Percentiles rank a stretch among this genome's conserved stretches.
Conservation (phyloP, 2,329 filamentous ascomycete species). For the Hypoxylon sp. region DNA sequence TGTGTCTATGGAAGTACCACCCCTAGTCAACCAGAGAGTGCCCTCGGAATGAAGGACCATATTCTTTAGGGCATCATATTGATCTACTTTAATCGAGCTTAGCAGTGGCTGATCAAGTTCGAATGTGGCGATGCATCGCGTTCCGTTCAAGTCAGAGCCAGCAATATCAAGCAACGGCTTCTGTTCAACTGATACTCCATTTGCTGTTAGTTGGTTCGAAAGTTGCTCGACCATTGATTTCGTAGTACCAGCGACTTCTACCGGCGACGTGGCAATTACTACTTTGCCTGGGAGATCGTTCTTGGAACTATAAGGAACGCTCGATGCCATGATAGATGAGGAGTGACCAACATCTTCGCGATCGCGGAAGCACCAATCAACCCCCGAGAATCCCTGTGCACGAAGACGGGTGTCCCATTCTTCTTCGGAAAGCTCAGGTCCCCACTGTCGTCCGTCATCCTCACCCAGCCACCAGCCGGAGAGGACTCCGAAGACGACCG, state of each 20-base stretch:
- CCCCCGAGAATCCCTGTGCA: conserved; percentile 48
- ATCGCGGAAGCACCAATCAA: conserved; percentile 51
- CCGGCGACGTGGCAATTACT: conserved; percentile 47
- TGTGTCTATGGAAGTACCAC: conserved; percentile 48
- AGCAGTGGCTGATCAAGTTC: conserved; percentile 53
- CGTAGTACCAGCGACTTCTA: conserved; percentile 41
- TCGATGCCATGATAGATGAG: conserved; percentile 50
- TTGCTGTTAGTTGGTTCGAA: conserved; percentile 43
- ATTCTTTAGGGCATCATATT: conserved; percentile 50
- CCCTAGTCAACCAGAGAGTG: conserved; percentile 50
- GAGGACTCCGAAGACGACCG: conserved; percentile 53
- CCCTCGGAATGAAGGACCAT: conserved; percentile 49
- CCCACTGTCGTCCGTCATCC: conserved; percentile 51
- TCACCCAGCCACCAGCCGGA: conserved; percentile 55
- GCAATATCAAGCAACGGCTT: conserved; percentile 44
- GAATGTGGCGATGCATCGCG: conserved; percentile 49
- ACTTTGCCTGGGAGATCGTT: conserved; percentile 46
- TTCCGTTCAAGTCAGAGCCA: conserved; percentile 45
- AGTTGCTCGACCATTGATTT: conserved; percentile 45
- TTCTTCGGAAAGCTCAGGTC: conserved; percentile 49
- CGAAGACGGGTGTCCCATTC: conserved; percentile 52
- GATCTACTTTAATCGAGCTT: conserved; percentile 41
- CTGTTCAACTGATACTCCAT: conserved; percentile 45
- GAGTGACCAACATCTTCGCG: conserved; percentile 51
- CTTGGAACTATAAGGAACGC: conserved; percentile 44